Conservation (phyloP, 495 filamentous ascomycete genomes). For the Elasticomyces elasticus region DNA sequence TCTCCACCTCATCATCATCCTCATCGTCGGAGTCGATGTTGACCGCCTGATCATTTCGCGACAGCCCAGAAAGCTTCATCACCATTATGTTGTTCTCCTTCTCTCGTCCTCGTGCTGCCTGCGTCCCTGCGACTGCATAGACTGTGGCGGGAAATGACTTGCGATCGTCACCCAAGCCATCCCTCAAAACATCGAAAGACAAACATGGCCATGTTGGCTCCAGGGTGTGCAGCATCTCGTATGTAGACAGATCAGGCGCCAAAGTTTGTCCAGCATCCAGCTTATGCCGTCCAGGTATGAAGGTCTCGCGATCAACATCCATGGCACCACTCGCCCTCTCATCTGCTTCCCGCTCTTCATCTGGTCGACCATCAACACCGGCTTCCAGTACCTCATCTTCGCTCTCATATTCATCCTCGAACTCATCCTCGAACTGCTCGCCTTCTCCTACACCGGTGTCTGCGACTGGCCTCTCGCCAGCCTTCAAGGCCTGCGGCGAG, state of each 20-base stretch:
- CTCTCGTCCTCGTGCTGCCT: conserved; percentile 62
- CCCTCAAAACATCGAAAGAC: conserved; percentile 84
- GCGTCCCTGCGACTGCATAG: conserved; percentile 88
- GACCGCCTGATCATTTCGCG: conserved; percentile 64
- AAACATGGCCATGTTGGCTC: conserved; percentile 93
- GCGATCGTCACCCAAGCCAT: conserved; percentile 79
- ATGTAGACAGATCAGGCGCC: conserved; percentile 78
- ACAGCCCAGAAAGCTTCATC: conserved; percentile 86
- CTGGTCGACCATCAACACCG: conserved; percentile 82
- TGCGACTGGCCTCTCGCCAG: conserved; percentile 32
- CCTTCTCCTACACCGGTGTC: conserved; percentile 42
- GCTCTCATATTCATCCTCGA: conserved; percentile 92
- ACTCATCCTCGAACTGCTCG: conserved; percentile 92
- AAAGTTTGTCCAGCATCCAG: conserved; percentile 82
- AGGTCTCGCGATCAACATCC: conserved; percentile 86
- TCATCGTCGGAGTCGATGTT: conserved; percentile 60
- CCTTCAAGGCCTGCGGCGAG: conserved; percentile 30
- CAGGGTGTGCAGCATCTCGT: conserved; percentile 90
- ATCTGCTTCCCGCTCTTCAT: conserved; percentile 85
- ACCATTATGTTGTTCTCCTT: conserved; percentile 89
- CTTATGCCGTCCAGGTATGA: conserved; percentile 83
- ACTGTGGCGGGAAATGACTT: conserved; percentile 85
- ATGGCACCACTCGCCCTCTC: conserved; percentile 64
- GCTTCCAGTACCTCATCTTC: conserved; percentile 95
- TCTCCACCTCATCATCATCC: conserved; percentile 61